Conservation (phyloP, 345 rosid species). For the Euclidium syriacum region DNA sequence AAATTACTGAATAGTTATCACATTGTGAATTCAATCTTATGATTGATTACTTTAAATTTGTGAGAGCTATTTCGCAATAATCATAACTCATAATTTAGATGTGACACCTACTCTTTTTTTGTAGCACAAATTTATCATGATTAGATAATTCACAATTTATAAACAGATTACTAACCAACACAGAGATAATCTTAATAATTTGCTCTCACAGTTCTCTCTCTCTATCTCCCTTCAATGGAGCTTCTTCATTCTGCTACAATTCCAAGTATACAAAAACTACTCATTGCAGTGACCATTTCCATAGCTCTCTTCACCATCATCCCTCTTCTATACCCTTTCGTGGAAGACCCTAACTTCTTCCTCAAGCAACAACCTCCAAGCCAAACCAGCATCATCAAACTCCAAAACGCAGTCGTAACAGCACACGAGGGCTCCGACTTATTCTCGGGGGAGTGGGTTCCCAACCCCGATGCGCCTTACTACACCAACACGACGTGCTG, state of each 20-base stretch:
- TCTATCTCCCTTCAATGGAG: constrained; percentile 30
- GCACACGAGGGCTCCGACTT: constrained; percentile 41
- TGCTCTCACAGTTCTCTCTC: background rate
- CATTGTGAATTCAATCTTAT: background rate
- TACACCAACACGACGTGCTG: constrained; percentile 85
- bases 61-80: constrained; percentile 4
- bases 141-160: background rate
- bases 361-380: constrained; percentile 26
- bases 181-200: background rate
- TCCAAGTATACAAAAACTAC: constrained; percentile 29
- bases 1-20: constrained; percentile 9
- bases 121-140: background rate
- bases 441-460: constrained; percentile 83
- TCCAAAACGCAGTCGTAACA: constrained; percentile 3
- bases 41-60: background rate
- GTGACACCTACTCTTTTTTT: constrained; percentile 15
- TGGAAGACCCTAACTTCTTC: constrained; percentile 35
- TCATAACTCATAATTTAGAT: constrained; percentile 20
- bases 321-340: constrained; percentile 30
- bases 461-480: constrained; percentile 65
- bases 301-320: constrained; percentile 26
- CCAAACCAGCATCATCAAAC: constrained; percentile 17
- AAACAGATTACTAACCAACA: constrained; percentile 11
- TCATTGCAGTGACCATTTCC: constrained; percentile 22
- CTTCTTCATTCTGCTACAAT: constrained; percentile 23